Evolutionary conservation across 1,284 basidiomycete genomes (phyloP).

Genomic region (Mycosarcoma mackinlayi): DNA sequence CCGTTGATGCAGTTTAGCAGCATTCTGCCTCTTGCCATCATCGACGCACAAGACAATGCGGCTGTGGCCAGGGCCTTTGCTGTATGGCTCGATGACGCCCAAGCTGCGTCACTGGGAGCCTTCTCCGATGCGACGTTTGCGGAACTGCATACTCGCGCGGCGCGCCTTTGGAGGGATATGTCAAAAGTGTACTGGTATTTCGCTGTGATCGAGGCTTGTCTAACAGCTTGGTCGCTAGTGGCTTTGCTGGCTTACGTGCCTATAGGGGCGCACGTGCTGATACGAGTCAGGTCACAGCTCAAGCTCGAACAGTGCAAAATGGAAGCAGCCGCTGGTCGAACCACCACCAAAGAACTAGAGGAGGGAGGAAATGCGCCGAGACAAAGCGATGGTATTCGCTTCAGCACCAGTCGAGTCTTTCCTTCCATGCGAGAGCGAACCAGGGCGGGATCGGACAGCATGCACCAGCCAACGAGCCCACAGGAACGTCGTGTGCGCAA

Average conservation of each 20-base stretch:
- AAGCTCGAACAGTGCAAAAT: conserved; percentile 1
- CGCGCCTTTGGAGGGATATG: conserved; percentile 21
- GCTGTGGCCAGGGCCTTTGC: conserved; percentile 1
- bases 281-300: conserved; percentile 17
- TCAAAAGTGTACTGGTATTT: conserved; percentile 28
- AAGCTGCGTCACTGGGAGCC: neutral
- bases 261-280: conserved; percentile 28
- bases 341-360: neutral
- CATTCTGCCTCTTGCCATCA: conserved; percentile 13
- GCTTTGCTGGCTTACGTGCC: conserved; percentile 10
- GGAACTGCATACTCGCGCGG: neutral
- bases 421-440: conserved; percentile 4
- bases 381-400: neutral
- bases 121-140: neutral
- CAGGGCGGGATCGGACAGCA: neutral
- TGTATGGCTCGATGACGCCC: conserved; percentile 5
- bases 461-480: neutral
- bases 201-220: conserved; percentile 13
- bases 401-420: conserved; percentile 17
- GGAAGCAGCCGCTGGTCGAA: neutral
- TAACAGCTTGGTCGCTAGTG: conserved; percentile 22
- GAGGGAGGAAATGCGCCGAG: neutral
- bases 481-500: conserved; percentile 22
- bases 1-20: conserved; percentile 15
- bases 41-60: conserved; percentile 1